A percentile compares a stretch with the other conserved stretches of the same genome.
Evolutionary conservation across 2,329 filamentous ascomycete genomes (phyloP).

Genomic region (Volutella citrinella): DNA sequence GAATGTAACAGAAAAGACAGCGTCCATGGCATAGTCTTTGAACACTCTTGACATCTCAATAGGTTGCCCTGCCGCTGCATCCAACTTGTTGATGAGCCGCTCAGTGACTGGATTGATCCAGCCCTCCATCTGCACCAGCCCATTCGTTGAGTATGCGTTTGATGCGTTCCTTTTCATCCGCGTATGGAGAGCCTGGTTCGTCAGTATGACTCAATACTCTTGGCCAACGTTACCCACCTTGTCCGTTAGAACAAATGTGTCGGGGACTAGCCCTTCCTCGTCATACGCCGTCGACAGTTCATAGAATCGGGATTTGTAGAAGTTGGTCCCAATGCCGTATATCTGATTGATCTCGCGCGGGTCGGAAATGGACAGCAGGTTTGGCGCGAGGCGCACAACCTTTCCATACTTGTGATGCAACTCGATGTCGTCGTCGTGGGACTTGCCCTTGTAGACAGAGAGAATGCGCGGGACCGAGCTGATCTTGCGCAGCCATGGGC

Average conservation of each 20-base stretch:
- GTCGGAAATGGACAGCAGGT: neutral
- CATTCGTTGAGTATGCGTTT: constrained; percentile 1
- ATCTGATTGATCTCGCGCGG: constrained; percentile 1
- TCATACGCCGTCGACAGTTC: neutral
- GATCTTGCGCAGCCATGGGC: neutral
- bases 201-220: no score
- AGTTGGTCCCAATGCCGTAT: constrained; percentile 1
- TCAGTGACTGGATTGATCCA: neutral
- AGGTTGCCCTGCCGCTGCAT: neutral
- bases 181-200: constrained; percentile 1
- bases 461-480: neutral
- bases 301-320: constrained; percentile 1
- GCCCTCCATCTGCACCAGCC: neutral
- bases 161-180: constrained; percentile 2
- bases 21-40: constrained; percentile 6
- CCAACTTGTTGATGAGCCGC: neutral
- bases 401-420: constrained; percentile 1
- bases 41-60: constrained; percentile 2
- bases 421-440: neutral
- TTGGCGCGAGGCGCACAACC: neutral
- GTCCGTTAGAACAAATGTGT: constrained; percentile 2
- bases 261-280: constrained; percentile 1
- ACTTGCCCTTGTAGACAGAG: neutral
- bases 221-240: no score
- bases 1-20: constrained; percentile 4